These are phyloP conservation scores for Protoeuglena noctilucae DNA, from an alignment of 139 green algal genomes.

Conservation along the genomic window DNA sequence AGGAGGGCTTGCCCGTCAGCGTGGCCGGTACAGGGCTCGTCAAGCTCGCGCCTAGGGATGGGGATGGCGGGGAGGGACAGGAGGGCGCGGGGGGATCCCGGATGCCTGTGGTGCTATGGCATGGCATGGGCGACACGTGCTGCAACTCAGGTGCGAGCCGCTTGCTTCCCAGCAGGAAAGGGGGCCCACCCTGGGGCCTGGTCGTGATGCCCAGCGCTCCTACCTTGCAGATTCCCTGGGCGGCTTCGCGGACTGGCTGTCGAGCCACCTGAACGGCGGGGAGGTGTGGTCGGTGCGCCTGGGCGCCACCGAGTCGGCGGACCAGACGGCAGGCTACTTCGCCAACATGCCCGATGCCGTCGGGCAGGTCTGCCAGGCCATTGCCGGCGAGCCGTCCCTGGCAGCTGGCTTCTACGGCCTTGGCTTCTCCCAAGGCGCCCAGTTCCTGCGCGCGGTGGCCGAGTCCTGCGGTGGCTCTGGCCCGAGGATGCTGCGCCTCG, in stretches of 20 bases:
- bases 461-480: constrained; percentile 9
- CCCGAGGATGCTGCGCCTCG: background rate
- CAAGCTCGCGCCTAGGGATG: no score
- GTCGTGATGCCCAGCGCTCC: no score
- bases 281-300: background rate
- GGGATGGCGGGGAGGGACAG: no score
- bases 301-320: background rate
- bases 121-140: constrained; percentile 12
- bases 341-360: constrained; percentile 1
- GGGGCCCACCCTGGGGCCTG: no score
- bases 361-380: constrained; percentile 1
- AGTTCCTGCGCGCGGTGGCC: constrained; percentile 13
- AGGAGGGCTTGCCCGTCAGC: no score
- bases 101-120: constrained; percentile 8
- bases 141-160: background rate
- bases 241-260: background rate
- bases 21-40: no score
- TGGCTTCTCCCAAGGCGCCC: constrained; percentile 14
- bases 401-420: constrained; percentile 6
- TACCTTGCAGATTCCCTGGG: background rate
- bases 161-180: background rate
- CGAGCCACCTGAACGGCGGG: background rate
- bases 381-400: constrained; percentile 1
- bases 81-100: no score
- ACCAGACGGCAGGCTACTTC: constrained; percentile 7